These are phyloP conservation scores for Wickerhamomyces bisporus DNA, from an alignment of 805 yeast species.

Conservation along the genomic window DNA sequence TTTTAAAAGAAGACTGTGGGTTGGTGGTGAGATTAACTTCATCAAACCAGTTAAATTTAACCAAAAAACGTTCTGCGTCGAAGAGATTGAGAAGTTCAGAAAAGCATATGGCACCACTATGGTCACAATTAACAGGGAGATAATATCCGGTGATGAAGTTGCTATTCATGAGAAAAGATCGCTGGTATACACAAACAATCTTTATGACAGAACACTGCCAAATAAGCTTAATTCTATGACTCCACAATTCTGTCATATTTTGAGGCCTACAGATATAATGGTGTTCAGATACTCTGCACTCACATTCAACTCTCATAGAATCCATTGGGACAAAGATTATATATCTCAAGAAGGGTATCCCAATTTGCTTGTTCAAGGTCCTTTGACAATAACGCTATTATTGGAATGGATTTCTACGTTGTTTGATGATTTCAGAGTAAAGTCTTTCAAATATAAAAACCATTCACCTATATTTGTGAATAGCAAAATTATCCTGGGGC, in stretches of 20 bases:
- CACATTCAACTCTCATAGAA: conserved; percentile 77
- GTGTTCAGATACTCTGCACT: conserved; percentile 66
- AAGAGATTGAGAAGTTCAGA: conserved; percentile 41
- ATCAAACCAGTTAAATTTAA: conserved; percentile 32
- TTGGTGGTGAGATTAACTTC: conserved; percentile 55
- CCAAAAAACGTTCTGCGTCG: conserved; percentile 43
- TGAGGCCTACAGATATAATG: conserved; percentile 37
- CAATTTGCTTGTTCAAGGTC: conserved; percentile 71
- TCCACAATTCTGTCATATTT: conserved; percentile 23
- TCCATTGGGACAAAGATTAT: conserved; percentile 66
- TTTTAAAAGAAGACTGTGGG: conserved; percentile 73
- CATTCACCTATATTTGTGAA: conserved; percentile 37
- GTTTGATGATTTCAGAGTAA: conserved; percentile 16
- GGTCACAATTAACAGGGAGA: conserved; percentile 51
- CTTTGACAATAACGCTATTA: conserved; percentile 59
- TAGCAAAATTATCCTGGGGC: conserved; percentile 22
- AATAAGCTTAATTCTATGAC: not conserved
- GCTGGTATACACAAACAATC: conserved; percentile 53
- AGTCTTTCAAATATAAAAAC: conserved; percentile 37
- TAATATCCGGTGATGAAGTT: conserved; percentile 28
- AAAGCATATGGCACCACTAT: conserved; percentile 33
- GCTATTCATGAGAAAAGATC: conserved; percentile 48
- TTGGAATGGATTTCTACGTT: conserved; percentile 43
- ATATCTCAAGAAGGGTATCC: conserved; percentile 58
- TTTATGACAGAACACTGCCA: conserved; percentile 4